A percentile compares a stretch with the other conserved stretches of the same genome.
phyloP scores from a whole-genome alignment of 306 rosid genomes.

The Urtica urens region DNA sequence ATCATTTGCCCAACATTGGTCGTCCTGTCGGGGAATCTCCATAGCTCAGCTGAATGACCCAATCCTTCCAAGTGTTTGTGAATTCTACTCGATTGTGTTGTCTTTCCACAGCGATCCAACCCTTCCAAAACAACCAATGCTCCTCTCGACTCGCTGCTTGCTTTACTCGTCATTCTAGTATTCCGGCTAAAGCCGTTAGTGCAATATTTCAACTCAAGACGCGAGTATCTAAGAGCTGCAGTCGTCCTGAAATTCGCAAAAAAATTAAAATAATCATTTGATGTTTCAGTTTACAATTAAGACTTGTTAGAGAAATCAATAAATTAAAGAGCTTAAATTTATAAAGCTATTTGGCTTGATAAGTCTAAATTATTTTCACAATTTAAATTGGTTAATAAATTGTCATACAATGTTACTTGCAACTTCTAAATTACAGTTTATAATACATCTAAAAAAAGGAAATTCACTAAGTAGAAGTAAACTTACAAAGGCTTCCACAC shows the following conservation, averaged over 20 bases:
- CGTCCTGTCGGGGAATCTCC: slow-evolving; percentile 86
- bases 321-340: background rate
- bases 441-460: background rate
- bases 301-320: background rate
- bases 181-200: slow-evolving; percentile 5
- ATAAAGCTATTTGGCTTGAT: background rate
- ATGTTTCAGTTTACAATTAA: too few species aligned
- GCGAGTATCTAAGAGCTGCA: slow-evolving; percentile 9
- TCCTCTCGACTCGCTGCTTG: slow-evolving; percentile 27
- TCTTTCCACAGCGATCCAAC: slow-evolving; percentile 85
- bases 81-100: slow-evolving; percentile 56
- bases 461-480: background rate
- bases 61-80: slow-evolving; percentile 51
- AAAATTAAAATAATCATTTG: background rate
- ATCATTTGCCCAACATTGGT: slow-evolving; percentile 82
- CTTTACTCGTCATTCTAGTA: slow-evolving; percentile 18
- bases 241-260: slow-evolving; percentile 22
- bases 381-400: too few species aligned
- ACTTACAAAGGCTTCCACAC: slow-evolving; percentile 21
- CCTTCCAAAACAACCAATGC: slow-evolving; percentile 89
- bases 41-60: slow-evolving; percentile 57
- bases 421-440: too few species aligned
- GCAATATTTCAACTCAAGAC: slow-evolving; percentile 1
- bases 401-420: too few species aligned
- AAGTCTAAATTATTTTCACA: background rate